A percentile compares a stretch with the other conserved stretches of the same genome.
phyloP scores from a whole-genome alignment of 2,329 filamentous ascomycete species.

The Arachnomyces sp. region DNA sequence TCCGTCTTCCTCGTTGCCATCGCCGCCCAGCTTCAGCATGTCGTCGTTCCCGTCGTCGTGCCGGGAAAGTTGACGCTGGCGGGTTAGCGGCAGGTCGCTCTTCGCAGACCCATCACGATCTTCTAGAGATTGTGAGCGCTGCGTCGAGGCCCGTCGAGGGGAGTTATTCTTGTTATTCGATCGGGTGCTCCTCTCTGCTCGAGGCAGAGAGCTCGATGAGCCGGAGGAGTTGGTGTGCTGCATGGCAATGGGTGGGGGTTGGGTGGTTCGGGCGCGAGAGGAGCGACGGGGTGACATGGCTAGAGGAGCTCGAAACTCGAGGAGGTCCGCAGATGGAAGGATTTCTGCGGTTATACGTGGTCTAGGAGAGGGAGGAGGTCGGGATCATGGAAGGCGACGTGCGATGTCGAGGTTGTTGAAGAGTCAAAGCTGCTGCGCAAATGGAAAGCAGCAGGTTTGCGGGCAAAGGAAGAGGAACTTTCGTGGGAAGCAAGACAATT shows the following conservation, averaged over 20 bases:
- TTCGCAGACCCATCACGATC: constrained; percentile 42
- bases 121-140: constrained; percentile 44
- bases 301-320: constrained; percentile 9
- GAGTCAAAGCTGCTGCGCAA: constrained; percentile 13
- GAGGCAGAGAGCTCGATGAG: constrained; percentile 60
- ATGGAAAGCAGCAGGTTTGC: constrained; percentile 11
- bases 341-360: background rate
- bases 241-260: constrained; percentile 58
- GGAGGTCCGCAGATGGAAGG: background rate
- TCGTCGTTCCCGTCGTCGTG: constrained; percentile 56
- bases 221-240: constrained; percentile 72
- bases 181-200: constrained; percentile 65
- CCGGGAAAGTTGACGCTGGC: constrained; percentile 61
- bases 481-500: constrained; percentile 15
- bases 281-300: constrained; percentile 72
- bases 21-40: constrained; percentile 30
- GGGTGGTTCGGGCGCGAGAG: constrained; percentile 75
- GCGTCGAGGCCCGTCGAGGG: constrained; percentile 63
- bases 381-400: constrained; percentile 6
- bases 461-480: constrained; percentile 11
- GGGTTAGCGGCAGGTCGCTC: constrained; percentile 61
- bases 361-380: constrained; percentile 12
- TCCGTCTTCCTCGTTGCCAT: constrained; percentile 50
- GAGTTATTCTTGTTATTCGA: constrained; percentile 65
- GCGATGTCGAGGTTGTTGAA: constrained; percentile 11